phyloP scores from a whole-genome alignment of 495 filamentous ascomycete species.

The Elasticomyces elasticus region DNA sequence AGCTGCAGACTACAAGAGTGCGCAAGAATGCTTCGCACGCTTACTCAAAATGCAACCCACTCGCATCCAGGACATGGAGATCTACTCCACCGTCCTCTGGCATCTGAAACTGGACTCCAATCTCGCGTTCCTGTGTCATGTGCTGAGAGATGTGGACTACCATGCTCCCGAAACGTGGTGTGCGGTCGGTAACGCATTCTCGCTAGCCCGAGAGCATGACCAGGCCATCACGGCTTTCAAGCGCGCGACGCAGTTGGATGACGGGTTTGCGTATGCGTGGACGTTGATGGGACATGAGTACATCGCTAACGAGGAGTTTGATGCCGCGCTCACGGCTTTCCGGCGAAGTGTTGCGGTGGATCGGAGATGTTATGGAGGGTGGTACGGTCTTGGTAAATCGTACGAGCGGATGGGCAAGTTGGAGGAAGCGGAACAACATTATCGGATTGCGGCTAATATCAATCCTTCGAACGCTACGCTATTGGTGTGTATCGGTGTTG shows the following conservation, averaged over 20 bases:
- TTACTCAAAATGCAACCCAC: constrained; percentile 67
- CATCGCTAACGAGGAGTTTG: constrained; percentile 92
- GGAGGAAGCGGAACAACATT: constrained; percentile 82
- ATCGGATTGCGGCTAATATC: constrained; percentile 71
- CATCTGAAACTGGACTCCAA: constrained; percentile 86
- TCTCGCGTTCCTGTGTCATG: constrained; percentile 82
- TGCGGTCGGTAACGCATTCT: constrained; percentile 88
- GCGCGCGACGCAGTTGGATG: constrained; percentile 75
- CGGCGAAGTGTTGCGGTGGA: constrained; percentile 74
- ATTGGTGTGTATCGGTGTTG: constrained; percentile 79
- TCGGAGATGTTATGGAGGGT: constrained; percentile 87
- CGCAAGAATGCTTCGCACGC: constrained; percentile 72
- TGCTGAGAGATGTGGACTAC: constrained; percentile 74
- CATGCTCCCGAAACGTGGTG: constrained; percentile 93
- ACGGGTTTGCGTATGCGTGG: constrained; percentile 83
- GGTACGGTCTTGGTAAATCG: constrained; percentile 87
- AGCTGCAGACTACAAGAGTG: constrained; percentile 69
- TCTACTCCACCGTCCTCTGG: constrained; percentile 96
- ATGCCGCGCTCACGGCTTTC: constrained; percentile 81
- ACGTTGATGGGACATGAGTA: constrained; percentile 95
- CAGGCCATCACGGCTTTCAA: constrained; percentile 93
- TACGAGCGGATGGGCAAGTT: constrained; percentile 93
- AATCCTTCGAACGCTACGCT: constrained; percentile 87
- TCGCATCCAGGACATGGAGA: constrained; percentile 85
- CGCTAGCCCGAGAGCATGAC: constrained; percentile 88